Base-by-base conservation (phyloP, 2,329 filamentous ascomycete species). In the Sclerotinia borealis region DNA sequence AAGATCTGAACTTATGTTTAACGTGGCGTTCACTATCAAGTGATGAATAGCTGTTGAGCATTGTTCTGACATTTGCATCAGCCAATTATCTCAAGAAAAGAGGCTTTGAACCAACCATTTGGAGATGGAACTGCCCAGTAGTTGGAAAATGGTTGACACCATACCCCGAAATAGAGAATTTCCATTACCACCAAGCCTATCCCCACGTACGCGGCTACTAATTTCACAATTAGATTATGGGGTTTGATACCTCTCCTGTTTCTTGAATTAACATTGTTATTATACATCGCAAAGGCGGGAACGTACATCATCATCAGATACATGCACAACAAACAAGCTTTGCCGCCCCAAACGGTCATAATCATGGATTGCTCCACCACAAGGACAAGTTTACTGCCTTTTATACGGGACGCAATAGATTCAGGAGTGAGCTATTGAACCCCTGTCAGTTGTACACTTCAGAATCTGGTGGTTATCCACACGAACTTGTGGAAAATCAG, bases 281-380 rank as follows among this genome's bases (percentile, higher is more conserved):
- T 9, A 17, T 15, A n/a, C 13, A 22, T 11, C 1, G 27, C 25
- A 11, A 49, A 25, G 15, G 22, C 11, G 29, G 10, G 19, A 15
- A 37, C 54, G 5, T 36, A 77, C 76, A 82, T 83, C 64, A 86
- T 75, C 50, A 83, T 81, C 67, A 79, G 76, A 67, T 84, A 86
- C 77, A 86, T 79, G 65, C 85, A 74, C 39, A 87, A 71, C 66
- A 87, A 76, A 68, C 83, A 86, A 10, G 76, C 73, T 71, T 87
- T 87, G 67, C 85, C 77, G 0, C 77, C 73, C 80, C 82, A 86
- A 36, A 83, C 82, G 11, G 81, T 80, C 59, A 85, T 76, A 22
- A 87, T 76, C 76, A 89, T 88, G 69, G 82, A 80, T 73, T 87
- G 79, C 67, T 88, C 85, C 3, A 83, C 81, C 10, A 86, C 80